phyloP scores from a whole-genome alignment of 371 early-diverging fungal species.

The Mucor circinelloides region DNA sequence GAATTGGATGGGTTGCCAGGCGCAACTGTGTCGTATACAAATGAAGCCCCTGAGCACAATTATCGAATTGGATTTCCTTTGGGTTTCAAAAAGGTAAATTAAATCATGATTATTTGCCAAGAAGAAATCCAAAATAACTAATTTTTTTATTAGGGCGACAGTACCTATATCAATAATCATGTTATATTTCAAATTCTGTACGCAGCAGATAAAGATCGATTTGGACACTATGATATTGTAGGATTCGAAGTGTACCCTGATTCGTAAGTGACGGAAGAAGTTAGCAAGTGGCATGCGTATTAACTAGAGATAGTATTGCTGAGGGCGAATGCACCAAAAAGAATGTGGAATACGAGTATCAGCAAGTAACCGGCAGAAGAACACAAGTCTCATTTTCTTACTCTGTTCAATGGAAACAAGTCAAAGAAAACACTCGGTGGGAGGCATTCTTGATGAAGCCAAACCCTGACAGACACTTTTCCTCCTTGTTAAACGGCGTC shows the following conservation, averaged over 20 bases:
- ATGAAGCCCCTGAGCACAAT: slow-evolving; percentile 44
- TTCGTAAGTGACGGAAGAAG: slow-evolving; percentile 33
- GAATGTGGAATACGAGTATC: slow-evolving; percentile 40
- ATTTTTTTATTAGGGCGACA: slow-evolving; percentile 3
- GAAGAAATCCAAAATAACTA: not conserved
- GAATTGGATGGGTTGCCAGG: slow-evolving; percentile 48
- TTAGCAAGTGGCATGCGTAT: too few relatives aligned
- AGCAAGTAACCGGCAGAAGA: slow-evolving; percentile 34
- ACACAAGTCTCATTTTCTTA: slow-evolving; percentile 40
- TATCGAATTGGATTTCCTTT: slow-evolving; percentile 53
- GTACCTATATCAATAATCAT: slow-evolving; percentile 45
- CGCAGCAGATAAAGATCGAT: slow-evolving; percentile 3
- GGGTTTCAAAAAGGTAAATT: slow-evolving; percentile 31
- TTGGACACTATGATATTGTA: slow-evolving; percentile 29
- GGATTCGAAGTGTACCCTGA: slow-evolving; percentile 56
- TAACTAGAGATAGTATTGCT: slow-evolving; percentile 20
- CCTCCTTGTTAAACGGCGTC: slow-evolving; percentile 33
- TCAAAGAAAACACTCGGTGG: slow-evolving; percentile 33
- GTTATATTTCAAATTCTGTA: slow-evolving; percentile 47
- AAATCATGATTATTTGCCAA: slow-evolving; percentile 1
- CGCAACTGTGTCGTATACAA: slow-evolving; percentile 53
- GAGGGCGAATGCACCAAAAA: slow-evolving; percentile 41
- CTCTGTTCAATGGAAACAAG: slow-evolving; percentile 51
- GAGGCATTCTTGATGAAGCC: slow-evolving; percentile 38
- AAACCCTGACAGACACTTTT: slow-evolving; percentile 31